These are phyloP conservation scores for Udeniomyces megalosporus DNA, from an alignment of 768 basidiomycete species.

Conservation along the genomic window DNA sequence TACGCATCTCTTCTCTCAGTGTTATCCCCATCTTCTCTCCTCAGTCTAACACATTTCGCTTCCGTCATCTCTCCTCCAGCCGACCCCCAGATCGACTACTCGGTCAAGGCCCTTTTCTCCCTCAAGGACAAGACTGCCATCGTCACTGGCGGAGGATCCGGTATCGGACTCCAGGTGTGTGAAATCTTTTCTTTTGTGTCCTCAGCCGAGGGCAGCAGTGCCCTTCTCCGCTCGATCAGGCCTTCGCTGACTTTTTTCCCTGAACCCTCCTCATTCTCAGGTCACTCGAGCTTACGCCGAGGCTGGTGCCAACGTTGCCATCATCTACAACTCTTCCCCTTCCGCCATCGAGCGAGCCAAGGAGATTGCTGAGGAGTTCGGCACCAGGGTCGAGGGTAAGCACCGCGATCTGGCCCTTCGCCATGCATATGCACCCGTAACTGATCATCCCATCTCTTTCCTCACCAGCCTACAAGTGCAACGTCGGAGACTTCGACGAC, in stretches of 20 bases:
- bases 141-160: constrained; percentile 8
- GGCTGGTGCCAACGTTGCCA: constrained; percentile 15
- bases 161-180: constrained; percentile 16
- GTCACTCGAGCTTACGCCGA: constrained; percentile 17
- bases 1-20: no score
- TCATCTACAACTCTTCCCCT: constrained; percentile 16
- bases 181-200: no score
- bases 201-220: no score
- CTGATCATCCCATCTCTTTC: neutral
- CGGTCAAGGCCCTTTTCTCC: constrained; percentile 17
- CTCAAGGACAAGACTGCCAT: constrained; percentile 17
- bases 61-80: no score
- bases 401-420: neutral
- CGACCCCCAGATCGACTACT: neutral
- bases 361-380: constrained; percentile 12
- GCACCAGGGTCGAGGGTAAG: constrained; percentile 7
- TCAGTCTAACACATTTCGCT: no score
- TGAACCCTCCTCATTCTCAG: no score
- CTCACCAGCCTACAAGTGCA: constrained; percentile 8
- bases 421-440: neutral
- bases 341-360: constrained; percentile 8
- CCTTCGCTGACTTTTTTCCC: no score
- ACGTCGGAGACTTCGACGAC: constrained; percentile 4
- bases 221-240: no score
- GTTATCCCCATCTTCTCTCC: no score